Base-by-base conservation (phyloP, 2,329 filamentous ascomycete species). In the Ceratocystis cacaofunesta region DNA sequence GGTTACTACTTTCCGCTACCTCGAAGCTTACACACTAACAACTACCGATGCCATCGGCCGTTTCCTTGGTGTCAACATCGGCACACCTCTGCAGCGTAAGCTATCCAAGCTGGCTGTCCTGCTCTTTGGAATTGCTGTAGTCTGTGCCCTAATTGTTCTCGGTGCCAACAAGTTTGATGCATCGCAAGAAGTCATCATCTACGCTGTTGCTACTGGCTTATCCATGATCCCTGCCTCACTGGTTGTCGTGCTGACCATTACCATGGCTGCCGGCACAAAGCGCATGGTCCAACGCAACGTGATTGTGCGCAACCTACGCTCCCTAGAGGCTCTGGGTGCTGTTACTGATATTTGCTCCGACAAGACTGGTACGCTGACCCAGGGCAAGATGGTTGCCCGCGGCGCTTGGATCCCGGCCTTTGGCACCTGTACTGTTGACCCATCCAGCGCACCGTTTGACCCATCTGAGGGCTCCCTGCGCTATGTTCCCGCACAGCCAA, bases 91-190 rank as follows among this genome's bases (percentile, higher is more conserved):
- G 19, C 85, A 88, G 72, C 80, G 81, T 69, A 88, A 86, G 71
- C 77, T 89, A 17, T 86, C 85, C 61, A 82, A 83, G 72, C 79
- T 89, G 62, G 86, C 86, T 25, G 77, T 88, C 19, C 72, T 86
- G 1, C 79, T 89, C 1, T 88, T 89, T 71, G 79, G 77, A 36
- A 80, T 87, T 63, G 86, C 86, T 1, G 81, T 89, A 12, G 70
- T 89, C 30, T 86, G 85, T 68, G 85, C 85, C 7, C 81, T 89
- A 69, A 83, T 89, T 69, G 85, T 88, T 48, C 79, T 88, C 58
- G 85, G 78, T 5, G 82, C 85, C 64, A 88, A 87, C 73, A 70
- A 78, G 1, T 85, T 83, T 72, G 73, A 76, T n/a, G 72, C 74
- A 44, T 74, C 77, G 41, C 77, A 78, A 32, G 82, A 86, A 69